Evolutionary conservation across 139 green algal genomes (phyloP).

Genomic region (Tetradesmus obliquus): DNA sequence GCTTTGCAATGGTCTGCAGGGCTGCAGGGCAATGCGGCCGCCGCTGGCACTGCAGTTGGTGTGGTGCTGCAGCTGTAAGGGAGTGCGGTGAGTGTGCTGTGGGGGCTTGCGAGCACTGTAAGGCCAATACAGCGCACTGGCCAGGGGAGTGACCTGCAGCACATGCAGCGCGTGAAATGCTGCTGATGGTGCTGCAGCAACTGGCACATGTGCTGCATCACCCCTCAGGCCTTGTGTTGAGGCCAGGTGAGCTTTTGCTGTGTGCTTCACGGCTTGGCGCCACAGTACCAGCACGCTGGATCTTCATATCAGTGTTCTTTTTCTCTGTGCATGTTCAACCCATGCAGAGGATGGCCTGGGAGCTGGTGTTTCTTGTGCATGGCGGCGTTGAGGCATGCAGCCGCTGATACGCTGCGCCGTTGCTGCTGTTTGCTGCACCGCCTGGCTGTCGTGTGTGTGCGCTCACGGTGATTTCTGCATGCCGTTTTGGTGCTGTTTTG

Average conservation of each 20-base stretch:
- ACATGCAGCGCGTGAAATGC: no score
- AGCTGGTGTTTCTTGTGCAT: background rate
- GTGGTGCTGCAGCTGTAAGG: background rate
- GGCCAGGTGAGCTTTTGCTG: no score
- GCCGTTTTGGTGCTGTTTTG: background rate
- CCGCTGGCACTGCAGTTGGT: background rate
- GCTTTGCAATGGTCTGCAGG: background rate
- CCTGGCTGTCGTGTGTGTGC: background rate
- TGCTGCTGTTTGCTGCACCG: no score
- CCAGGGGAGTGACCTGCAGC: no score
- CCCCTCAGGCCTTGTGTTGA: background rate
- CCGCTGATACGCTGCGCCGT: no score
- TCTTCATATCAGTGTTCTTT: background rate
- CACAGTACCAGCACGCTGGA: background rate
- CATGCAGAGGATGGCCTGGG: background rate
- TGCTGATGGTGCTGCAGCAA: no score
- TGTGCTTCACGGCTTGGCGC: background rate
- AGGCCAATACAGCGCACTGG: no score
- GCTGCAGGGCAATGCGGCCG: background rate
- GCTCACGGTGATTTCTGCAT: background rate
- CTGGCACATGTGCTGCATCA: no score
- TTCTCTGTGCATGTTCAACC: background rate
- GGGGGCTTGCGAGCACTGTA: no score
- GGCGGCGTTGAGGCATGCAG: no score
- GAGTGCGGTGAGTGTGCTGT: no score